A percentile compares a stretch with the other conserved stretches of the same genome.
Evolutionary conservation across 441 rosid species (phyloP).

Genomic region (Manihot esculenta): DNA sequence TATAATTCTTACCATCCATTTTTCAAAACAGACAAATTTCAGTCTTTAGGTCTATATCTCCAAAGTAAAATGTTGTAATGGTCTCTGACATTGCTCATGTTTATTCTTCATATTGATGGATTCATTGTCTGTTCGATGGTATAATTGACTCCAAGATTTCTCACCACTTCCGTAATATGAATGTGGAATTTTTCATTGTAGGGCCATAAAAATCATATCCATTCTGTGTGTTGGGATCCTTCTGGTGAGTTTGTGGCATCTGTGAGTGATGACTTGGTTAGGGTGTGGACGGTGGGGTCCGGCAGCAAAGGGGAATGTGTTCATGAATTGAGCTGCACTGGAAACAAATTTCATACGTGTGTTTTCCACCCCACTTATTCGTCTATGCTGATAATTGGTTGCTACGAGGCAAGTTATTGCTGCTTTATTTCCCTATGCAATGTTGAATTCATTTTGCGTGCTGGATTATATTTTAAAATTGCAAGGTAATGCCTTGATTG

Average conservation of each 20-base stretch:
- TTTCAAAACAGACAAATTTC: too few relatives aligned
- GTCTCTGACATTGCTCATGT: not conserved
- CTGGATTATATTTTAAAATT: too few relatives aligned
- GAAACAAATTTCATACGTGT: slow-evolving; percentile 51
- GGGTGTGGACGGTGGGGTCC: slow-evolving; percentile 41
- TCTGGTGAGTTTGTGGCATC: slow-evolving; percentile 61
- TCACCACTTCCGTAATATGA: not conserved
- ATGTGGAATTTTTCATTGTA: slow-evolving; percentile 15
- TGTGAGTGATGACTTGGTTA: slow-evolving; percentile 60
- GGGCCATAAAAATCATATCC: slow-evolving; percentile 56
- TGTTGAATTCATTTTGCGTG: too few relatives aligned
- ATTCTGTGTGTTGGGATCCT: slow-evolving; percentile 63
- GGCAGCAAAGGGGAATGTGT: slow-evolving; percentile 43
- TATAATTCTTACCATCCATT: too few relatives aligned
- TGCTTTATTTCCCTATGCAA: not conserved
- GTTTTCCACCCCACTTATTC: slow-evolving; percentile 57
- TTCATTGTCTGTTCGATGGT: not conserved
- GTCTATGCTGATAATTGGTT: slow-evolving; percentile 49
- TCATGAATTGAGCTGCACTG: slow-evolving; percentile 44
- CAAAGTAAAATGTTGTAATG: not conserved
- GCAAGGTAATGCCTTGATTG: too few relatives aligned
- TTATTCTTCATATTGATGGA: not conserved
- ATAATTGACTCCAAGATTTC: not conserved
- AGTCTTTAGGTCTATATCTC: not conserved
- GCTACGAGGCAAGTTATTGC: slow-evolving; percentile 52